A percentile compares a stretch with the other conserved stretches of the same genome.
These are phyloP conservation scores for Suhomyces chickasaworum DNA, from an alignment of 1,139 yeast genomes.

Conservation along the genomic window DNA sequence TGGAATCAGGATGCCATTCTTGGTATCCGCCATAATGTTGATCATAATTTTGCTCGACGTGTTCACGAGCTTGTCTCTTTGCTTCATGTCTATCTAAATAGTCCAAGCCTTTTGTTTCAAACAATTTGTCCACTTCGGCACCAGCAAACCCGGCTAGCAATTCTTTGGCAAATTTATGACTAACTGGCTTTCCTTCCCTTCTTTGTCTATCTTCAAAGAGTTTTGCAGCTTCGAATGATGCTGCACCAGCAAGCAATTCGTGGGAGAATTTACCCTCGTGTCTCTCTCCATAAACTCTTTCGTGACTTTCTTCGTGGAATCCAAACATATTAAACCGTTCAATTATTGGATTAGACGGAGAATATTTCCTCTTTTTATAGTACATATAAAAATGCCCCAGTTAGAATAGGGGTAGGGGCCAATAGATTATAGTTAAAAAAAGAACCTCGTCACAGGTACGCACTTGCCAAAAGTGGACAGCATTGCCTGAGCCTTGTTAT, in stretches of 20 bases:
- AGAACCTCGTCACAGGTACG: no score
- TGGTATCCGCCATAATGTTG: conserved; percentile 31
- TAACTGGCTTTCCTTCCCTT: conserved; percentile 36
- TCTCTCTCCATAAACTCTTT: conserved; percentile 30
- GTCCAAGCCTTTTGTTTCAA: conserved; percentile 38
- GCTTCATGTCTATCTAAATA: conserved; percentile 33
- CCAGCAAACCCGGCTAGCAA: conserved; percentile 35
- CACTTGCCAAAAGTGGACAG: no score
- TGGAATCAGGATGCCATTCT: conserved; percentile 32
- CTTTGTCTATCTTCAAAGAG: conserved; percentile 37
- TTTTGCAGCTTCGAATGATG: conserved; percentile 37
- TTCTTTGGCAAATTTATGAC: conserved; percentile 36
- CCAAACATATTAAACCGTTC: conserved; percentile 19
- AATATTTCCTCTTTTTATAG: background rate
- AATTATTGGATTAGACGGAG: background rate
- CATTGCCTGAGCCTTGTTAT: no score
- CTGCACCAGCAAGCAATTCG: conserved; percentile 38
- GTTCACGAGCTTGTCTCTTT: conserved; percentile 27
- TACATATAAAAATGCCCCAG: no score
- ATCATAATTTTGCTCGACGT: conserved; percentile 29
- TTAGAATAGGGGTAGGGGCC: background rate
- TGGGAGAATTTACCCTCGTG: conserved; percentile 37
- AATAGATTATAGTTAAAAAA: background rate
- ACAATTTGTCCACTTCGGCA: conserved; percentile 37
- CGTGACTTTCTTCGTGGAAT: conserved; percentile 23